Evolutionary conservation across 441 rosid genomes (phyloP).

Genomic region (Mallotus repandus): DNA sequence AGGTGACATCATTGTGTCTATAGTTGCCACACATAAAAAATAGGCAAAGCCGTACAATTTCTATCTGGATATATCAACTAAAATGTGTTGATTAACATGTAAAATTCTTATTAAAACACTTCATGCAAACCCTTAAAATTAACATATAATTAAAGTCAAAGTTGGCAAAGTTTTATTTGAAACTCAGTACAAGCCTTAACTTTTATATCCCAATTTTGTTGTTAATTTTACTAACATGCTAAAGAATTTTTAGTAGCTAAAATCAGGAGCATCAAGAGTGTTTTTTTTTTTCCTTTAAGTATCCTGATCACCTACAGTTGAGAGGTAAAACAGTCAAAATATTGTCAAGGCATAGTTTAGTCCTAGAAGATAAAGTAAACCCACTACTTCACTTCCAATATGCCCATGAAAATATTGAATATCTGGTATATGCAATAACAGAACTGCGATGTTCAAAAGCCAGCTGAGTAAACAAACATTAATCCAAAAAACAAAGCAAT

Average conservation of each 20-base stretch:
- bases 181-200: neutral
- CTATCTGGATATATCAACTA: neutral
- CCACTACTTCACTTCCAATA: neutral
- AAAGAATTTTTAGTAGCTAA: neutral
- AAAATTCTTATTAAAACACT: neutral
- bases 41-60: neutral
- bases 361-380: neutral
- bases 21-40: neutral
- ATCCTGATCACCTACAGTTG: neutral
- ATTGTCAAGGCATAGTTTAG: conserved; percentile 3
- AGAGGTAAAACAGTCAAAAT: neutral
- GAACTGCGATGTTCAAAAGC: neutral
- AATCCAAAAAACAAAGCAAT: neutral
- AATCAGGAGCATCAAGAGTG: neutral
- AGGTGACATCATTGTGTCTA: neutral
- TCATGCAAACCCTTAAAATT: neutral
- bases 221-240: neutral
- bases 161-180: neutral
- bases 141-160: neutral
- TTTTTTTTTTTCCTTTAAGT: neutral
- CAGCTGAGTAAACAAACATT: neutral
- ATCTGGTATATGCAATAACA: neutral
- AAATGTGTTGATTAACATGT: neutral
- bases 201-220: neutral
- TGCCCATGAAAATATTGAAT: neutral